Evolutionary conservation across 106 monocot species (phyloP), one percentile per base, ranked within the genome.

Genomic region (Dioscorea dumetorum): DNA sequence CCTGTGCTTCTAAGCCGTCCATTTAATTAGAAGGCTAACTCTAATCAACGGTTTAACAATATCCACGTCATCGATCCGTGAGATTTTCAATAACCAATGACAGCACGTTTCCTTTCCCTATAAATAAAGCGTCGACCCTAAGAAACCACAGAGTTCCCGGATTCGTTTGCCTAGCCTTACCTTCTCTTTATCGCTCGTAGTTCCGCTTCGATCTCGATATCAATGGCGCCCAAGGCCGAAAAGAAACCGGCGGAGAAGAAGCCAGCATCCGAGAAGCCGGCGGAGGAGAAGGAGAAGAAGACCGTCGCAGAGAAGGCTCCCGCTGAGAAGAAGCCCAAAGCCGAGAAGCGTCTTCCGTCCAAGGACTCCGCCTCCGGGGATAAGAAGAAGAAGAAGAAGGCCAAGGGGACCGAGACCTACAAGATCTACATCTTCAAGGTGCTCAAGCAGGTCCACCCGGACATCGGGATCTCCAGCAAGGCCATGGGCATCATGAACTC

Each of bases 371-470:
- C 51, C 54, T 10, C 53, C 31, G 18, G 22, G n/a, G 57, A 57
- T n/a, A 57, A 69, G 34, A 69, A 57, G 69, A 69, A 58, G 69
- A 69, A 69, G 69, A 58, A 35, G 22, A 6, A 33, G 63, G 63
- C 63, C 14, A 63, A 63, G 63, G 34, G 63, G 8, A 63, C 16
- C 49, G 85, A 81, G 74, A 85, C 85, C 4, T 85, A 81, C 75
- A 81, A 86, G 86, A 79, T 79, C 64, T 82, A 82, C 82, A 87
- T 87, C 61, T 79, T 87, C 76, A 87, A 87, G 79, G 86, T 82
- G 4, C 54, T 82, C 62, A 87, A 87, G 82, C 86, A 87, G 74
- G 86, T 87, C 8, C 86, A 87, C 67, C 82, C 86, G 0, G 80
- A 85, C 77, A 81, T 85, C 71, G 80, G 80, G 58, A 73, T 79